Evolutionary conservation across 768 basidiomycete species (phyloP), one percentile per base, ranked within the genome.

Genomic region (Rhodotorula kratochvilovae): DNA sequence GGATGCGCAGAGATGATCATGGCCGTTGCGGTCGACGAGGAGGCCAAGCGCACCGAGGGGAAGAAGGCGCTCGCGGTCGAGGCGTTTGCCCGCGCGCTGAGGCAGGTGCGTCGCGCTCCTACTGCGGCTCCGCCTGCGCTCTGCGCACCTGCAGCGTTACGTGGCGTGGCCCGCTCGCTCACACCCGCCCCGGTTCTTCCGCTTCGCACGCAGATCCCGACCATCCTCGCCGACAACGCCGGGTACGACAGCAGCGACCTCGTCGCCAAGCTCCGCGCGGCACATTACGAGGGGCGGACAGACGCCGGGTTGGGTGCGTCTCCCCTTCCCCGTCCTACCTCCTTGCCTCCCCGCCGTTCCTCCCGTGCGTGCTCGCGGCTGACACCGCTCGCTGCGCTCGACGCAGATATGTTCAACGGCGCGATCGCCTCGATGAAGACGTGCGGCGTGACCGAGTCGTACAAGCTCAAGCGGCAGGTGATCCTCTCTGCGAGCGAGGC

Each of bases 1-100:
- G 96, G 96, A 42, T 99, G 96, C 81, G 88, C 93, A 3, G 96
- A 99, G 83, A 98, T 96, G 93, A 80, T 92, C 76, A 99, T 99
- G 96, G 88, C 88, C 77, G 91, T 90, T 76, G 90, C 91, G 2
- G 90, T 94, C 17, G 96, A 99, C 53, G 91, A 94, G 79, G 90
- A 85, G 53, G 90, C 90, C 6, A 85, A 89, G 73, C 87, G 85
- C 71, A 86, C 92, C 58, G 88, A 88, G 79, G 96, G 96, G 4
- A 99, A 98, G 84, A 93, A 93, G 82, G 91, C 93, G 12, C 87
- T 98, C 72, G 96, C 96, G 21, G 89, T 89, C 2, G 96, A 98
- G 82, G 88, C 91, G 15, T 99, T 98, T 77, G 87, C 86, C 6
- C 84, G 88, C 35, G 95, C 96, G 0, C 82, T 99, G 69, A 84